Base-by-base conservation (phyloP, 495 filamentous ascomycete genomes). In the Penicillium antarcticum region DNA sequence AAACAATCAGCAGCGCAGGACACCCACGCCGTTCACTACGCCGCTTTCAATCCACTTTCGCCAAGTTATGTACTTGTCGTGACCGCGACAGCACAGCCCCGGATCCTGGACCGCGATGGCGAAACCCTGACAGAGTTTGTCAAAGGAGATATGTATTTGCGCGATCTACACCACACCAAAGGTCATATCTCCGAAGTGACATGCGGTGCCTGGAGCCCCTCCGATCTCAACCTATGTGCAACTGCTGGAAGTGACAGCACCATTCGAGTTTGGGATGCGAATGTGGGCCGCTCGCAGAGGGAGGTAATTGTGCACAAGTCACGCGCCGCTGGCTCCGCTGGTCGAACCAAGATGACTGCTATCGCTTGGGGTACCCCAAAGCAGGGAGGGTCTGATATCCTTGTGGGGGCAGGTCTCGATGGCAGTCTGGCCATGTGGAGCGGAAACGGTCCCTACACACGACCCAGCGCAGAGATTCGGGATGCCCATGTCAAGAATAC, bases 121-220 rank as follows among this genome's bases (percentile, higher is more conserved):
- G 90, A 91, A 34, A 77, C 85, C 9, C 48, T 91, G 11, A 84
- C 86, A 2, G 91, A 97, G 66, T 96, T 95, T 55, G 84, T 87
- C 46, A 98, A 98, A 70, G 94, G 94, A 17, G 94, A 98, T 62
- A 96, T 96, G 92, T 98, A 98, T 63, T 71, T 98, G 48, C 81
- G 94, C 34, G 95, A 98, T 62, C 89, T 96, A 81, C 79, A 97
- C 65, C 89, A 97, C 63, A 98, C 94, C 0, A 97, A 97, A 62
- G 94, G 94, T 0, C 94, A 98, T 63, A 82, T 96, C 34, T 88
- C 91, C 1, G 94, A 95, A 68, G 84, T 95, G 24, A 88, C 88
- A 19, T 85, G 84, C 17, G 94, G 89, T 3, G 84, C 83, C 33
- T 98, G 94, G 94, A 86, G 87, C 68, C 94, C 94, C 3, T 85